Percentiles rank a stretch among this genome's conserved stretches.
These are phyloP conservation scores for Scleromitrula shiraiana DNA, from an alignment of 2,329 filamentous ascomycete species.

Conservation along the genomic window DNA sequence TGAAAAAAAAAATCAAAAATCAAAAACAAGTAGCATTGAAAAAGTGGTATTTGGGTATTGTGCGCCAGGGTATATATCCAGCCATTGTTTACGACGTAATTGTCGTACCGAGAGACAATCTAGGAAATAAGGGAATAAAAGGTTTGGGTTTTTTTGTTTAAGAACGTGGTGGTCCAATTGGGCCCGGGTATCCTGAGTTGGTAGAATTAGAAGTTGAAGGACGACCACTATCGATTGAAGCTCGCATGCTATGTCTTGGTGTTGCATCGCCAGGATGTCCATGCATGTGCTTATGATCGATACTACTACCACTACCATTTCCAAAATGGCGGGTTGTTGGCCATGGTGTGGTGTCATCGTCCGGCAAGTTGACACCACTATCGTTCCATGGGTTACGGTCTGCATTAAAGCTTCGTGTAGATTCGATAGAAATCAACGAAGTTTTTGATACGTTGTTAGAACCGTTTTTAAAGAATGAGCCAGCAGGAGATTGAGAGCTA, in stretches of 20 bases:
- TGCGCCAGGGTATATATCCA: constrained; percentile 32
- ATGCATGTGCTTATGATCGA: constrained; percentile 50
- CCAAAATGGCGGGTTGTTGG: constrained; percentile 53
- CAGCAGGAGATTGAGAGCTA: constrained; percentile 72
- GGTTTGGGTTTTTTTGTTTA: constrained; percentile 17
- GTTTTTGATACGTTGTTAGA: constrained; percentile 88
- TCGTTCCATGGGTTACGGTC: constrained; percentile 98
- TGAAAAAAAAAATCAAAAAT: neutral
- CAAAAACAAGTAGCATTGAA: constrained; percentile 21
- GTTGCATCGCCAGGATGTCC: constrained; percentile 73
- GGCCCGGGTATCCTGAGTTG: constrained; percentile 91
- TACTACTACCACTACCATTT: constrained; percentile 52
- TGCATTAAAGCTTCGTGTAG: constrained; percentile 78
- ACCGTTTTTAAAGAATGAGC: constrained; percentile 85
- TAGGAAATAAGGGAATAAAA: constrained; percentile 26
- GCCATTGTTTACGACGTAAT: constrained; percentile 23
- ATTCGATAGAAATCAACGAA: constrained; percentile 92
- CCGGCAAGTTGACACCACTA: constrained; percentile 86
- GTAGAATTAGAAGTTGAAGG: constrained; percentile 93
- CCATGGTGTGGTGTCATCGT: constrained; percentile 67
- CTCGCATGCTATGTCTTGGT: constrained; percentile 73
- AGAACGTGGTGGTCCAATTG: constrained; percentile 81
- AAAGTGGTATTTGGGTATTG: constrained; percentile 29
- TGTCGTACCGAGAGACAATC: constrained; percentile 14
- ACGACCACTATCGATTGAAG: constrained; percentile 83